Base-by-base conservation (phyloP, 306 rosid species). In the Prinsepia uniflora region DNA sequence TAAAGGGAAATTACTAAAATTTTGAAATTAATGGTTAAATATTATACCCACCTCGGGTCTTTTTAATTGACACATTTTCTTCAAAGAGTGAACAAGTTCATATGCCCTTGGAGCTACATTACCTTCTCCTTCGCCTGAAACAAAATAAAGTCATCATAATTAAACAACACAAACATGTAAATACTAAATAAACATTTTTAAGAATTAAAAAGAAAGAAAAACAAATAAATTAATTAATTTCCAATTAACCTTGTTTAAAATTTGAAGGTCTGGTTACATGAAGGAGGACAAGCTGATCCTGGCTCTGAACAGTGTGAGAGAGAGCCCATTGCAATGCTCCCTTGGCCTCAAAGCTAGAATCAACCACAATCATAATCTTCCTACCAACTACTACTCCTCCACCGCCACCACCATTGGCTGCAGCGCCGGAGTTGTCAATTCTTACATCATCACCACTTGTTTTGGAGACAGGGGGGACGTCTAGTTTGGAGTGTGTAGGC, bases 321-420 rank as follows among this genome's bases (percentile, higher is more conserved):
- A 91, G 89, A 36, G 95, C 96, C 99, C 96, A 91, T 75, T 94
- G 97, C 20, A 94, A 76, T 59, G 96, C 97, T 57, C 84, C 83
- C 11, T 91, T 90, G 15, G 97, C 95, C 83, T 88, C 97, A 68
- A 86, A 53, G 78, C 92, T 91, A 10, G 99, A 94, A 81, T 94
- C 99, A 78, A 87, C 87, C 65, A 94, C 99, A 76, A 91, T 82
- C 99, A 90, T 86, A 73, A 94, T 85, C 75, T 84, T 94, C 83
- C 97, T 78, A 19, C 87, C 86, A 58, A 67, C 85, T 53, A 7
- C 24, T 22, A 17, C n/a, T 11, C 24, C 57, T 18, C 18, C 57
- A 6, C 34, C 76, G 36, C 50, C 95, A 41, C 56, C 81, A 9
- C 71, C 84, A 0, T 68, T 36, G 66, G 61, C 78, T 11, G 50